Base-by-base conservation (phyloP, 2,329 filamentous ascomycete genomes). In the Neofusicoccum sp. region DNA sequence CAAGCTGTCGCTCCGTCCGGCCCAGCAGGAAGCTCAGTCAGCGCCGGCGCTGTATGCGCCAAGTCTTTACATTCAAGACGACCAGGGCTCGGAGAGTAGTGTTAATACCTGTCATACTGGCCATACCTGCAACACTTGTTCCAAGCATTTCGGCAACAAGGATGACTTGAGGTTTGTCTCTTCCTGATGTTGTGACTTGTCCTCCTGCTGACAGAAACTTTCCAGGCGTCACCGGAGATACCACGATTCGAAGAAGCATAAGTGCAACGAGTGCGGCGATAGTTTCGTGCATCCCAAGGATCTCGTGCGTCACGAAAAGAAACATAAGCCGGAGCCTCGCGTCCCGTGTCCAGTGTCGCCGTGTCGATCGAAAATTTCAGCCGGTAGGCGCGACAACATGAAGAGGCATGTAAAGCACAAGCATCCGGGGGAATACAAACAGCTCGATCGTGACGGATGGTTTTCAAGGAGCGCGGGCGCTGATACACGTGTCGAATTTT, bases 221-320 rank as follows among this genome's bases (percentile, higher is more conserved):
- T 8, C 11, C 45, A 60, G 57, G 12, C 57, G 57, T 40, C 57
- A 60, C 11, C 30, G 36, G n/a, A 49, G 44, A 16, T 60, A 48
- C n/a, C 57, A 60, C 45, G 38, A 43, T 9, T 9, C n/a, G 1
- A 33, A 33, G 12, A 60, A 43, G 26, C 40, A 49, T 9, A 26
- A 11, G 2, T 49, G 38, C 28, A 4, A 8, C 3, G 2, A 7
- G 4, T 60, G 57, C 45, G 57, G 47, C 26, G 26, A 33, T 24
- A 31, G 45, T 6, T 60, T 60, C 7, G 57, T 60, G 7, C 47
- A 60, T 28, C 57, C 57, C 14, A 60, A 60, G 9, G 57, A 60
- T 34, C 57, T 60, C 28, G 38, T 34, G 14, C 57, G 57, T 7
- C 57, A 60, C 20, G 9, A 44, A 26, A 33, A 31, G 5, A 60